Conservation (phyloP, 768 basidiomycete genomes). For the Boletus huronensis region DNA sequence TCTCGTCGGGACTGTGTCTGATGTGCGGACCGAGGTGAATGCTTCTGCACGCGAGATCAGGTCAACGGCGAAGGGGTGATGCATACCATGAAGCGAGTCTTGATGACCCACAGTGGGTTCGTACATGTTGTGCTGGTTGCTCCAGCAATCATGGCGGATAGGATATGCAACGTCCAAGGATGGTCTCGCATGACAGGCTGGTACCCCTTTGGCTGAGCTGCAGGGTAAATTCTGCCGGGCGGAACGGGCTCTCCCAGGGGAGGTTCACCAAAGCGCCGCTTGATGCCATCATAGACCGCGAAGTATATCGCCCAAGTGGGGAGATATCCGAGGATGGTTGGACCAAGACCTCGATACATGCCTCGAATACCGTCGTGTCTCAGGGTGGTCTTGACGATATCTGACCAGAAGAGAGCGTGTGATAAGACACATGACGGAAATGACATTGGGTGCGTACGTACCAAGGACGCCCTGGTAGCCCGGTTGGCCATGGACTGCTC, state of each 20-base stretch:
- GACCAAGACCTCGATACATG: conserved; percentile 94
- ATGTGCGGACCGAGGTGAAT: conserved; percentile 5
- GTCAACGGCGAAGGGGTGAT: background rate
- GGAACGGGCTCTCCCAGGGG: conserved; percentile 41
- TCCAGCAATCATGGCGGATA: conserved; percentile 95
- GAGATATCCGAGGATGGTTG: conserved; percentile 93
- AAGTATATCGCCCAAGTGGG: conserved; percentile 99
- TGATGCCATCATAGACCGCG: conserved; percentile 95
- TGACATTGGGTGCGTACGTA: conserved; percentile 34
- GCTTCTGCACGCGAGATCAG: background rate
- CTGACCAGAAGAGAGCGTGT: conserved; percentile 25
- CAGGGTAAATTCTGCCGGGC: conserved; percentile 64
- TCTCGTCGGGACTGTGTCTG: conserved; percentile 84
- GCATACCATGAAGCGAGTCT: conserved; percentile 95
- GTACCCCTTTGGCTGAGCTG: conserved; percentile 82
- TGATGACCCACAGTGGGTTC: conserved; percentile 98
- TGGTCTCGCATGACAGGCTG: conserved; percentile 78
- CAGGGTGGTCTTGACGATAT: conserved; percentile 56
- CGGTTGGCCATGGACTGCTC: conserved; percentile 59
- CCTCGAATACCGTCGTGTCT: conserved; percentile 76
- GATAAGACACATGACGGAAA: conserved; percentile 17
- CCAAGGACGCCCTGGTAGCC: conserved; percentile 78
- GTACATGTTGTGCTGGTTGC: conserved; percentile 91
- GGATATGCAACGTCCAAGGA: conserved; percentile 83
- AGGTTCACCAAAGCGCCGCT: conserved; percentile 71